Evolutionary conservation across 164 flowering plant species (phyloP), one percentile per base, ranked within the genome.

Genomic region (Tetrastigma voinierianum): DNA sequence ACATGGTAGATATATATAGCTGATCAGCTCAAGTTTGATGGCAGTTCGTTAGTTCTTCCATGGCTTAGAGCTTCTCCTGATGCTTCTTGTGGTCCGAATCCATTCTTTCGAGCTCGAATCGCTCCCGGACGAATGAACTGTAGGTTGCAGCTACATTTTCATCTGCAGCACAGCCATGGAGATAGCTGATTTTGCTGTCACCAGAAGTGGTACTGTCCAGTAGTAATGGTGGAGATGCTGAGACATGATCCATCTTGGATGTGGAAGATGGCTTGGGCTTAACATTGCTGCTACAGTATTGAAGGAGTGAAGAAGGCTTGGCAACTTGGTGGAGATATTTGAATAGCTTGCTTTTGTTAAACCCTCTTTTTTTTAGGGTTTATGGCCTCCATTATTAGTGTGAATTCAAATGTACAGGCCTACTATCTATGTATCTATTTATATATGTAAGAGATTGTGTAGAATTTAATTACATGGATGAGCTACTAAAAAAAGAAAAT

Each of bases 121-220:
- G 59, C 69, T 74, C 78, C 51, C 69, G 67, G 19, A 80, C 74
- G 17, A 19, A 13, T 20, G 64, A 77, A 45, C 77, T 80, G 49
- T 67, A 80, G 19, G 57, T 64, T 9, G 77, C 51, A 16, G 81
- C 81, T 9, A 80, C 80, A 40, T 67, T 66, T 9, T 66, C 74
- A 51, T 76, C 81, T 3, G 69, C 80, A 6, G 52, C 70, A 45
- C 44, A n/a, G 10, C 49, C 62, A 55, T 54, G 46, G 16, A 47
- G 44, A 10, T 59, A 45, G 13, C 64, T 45, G 9, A 12, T 49
- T 15, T 46, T 60, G 4, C 14, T 2, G 17, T 46, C 9, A 12
- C 43, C 17, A 54, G 56, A 53, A n/a, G n/a, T n/a, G n/a, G n/a
- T n/a, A 21, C 58, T 18, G 18, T 19, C 45, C 40, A 16, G 20